phyloP scores from a whole-genome alignment of 75 land plant genomes.

The Larix kaempferi region DNA sequence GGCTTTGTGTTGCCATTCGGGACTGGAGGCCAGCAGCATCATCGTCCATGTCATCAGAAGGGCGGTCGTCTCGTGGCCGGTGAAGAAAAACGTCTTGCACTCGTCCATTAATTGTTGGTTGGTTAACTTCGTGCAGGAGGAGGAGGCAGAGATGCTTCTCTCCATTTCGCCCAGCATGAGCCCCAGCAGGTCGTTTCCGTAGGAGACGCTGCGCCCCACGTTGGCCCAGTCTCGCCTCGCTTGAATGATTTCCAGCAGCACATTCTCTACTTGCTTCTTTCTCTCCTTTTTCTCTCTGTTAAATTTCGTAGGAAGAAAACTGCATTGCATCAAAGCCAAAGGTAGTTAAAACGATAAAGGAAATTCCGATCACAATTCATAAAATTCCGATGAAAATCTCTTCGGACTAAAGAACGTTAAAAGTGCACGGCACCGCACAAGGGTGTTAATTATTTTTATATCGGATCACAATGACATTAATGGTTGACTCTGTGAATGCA shows the following conservation, averaged over 20 bases:
- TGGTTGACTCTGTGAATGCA: too few relatives aligned
- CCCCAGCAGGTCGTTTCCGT: slow-evolving; percentile 85
- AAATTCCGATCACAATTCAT: too few relatives aligned
- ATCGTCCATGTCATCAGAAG: slow-evolving; percentile 80
- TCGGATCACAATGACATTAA: too few relatives aligned
- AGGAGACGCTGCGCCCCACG: slow-evolving; percentile 36
- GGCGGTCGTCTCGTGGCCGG: slow-evolving; percentile 90
- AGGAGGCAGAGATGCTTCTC: slow-evolving; percentile 4
- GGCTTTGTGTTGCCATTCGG: slow-evolving; percentile 83
- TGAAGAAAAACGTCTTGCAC: slow-evolving; percentile 93
- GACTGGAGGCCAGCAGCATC: slow-evolving; percentile 77
- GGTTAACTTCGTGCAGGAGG: not conserved
- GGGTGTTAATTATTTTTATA: too few relatives aligned
- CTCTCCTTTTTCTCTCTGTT: slow-evolving; percentile 57
- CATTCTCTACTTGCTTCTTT: slow-evolving; percentile 59
- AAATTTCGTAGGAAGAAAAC: slow-evolving; percentile 78
- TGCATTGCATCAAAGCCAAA: slow-evolving; percentile 9
- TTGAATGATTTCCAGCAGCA: slow-evolving; percentile 73
- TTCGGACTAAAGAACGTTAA: too few relatives aligned
- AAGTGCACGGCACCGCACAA: too few relatives aligned
- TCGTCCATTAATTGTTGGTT: slow-evolving; percentile 73
- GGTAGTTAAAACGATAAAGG: too few relatives aligned
- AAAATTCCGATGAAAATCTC: too few relatives aligned
- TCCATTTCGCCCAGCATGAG: slow-evolving; percentile 41
- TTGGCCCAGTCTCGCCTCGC: slow-evolving; percentile 40